These are phyloP conservation scores for Magnusiomyces tetraspermus DNA, from an alignment of 1,139 yeast genomes.

Conservation along the genomic window DNA sequence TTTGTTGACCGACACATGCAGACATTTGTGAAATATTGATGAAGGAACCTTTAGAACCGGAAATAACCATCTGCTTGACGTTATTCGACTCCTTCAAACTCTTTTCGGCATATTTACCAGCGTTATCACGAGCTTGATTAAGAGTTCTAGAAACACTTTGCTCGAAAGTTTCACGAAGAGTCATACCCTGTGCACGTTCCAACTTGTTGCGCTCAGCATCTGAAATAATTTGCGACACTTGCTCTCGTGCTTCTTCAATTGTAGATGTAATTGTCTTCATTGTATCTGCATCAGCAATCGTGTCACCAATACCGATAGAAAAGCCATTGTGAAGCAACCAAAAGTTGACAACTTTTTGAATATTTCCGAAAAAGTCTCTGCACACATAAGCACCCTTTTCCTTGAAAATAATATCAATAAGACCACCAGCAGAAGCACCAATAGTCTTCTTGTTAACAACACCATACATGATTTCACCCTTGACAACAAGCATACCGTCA, in stretches of 20 bases:
- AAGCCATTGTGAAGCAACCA: constrained; percentile 97
- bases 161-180: constrained; percentile 95
- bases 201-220: constrained; percentile 85
- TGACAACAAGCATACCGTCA: constrained; percentile 82
- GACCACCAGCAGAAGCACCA: constrained; percentile 97
- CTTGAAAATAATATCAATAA: constrained; percentile 93
- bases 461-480: constrained; percentile 93
- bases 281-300: constrained; percentile 95
- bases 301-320: constrained; percentile 99
- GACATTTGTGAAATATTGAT: constrained; percentile 99
- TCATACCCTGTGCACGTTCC: constrained; percentile 99
- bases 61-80: constrained; percentile 97
- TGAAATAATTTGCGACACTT: constrained; percentile 84
- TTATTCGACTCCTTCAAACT: constrained; percentile 88
- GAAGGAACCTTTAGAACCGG: constrained; percentile 98
- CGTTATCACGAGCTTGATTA: constrained; percentile 98
- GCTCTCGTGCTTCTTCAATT: constrained; percentile 81
- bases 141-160: constrained; percentile 91
- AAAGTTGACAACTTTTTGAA: constrained; percentile 90
- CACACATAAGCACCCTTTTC: constrained; percentile 91
- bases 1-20: constrained; percentile 99
- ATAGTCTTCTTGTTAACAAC: constrained; percentile 97
- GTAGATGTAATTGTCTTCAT: constrained; percentile 91
- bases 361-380: constrained; percentile 83
- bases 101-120: constrained; percentile 97